Evolutionary conservation across 116 monocot species (phyloP).

Genomic region (Papilionanthe hybrid): DNA sequence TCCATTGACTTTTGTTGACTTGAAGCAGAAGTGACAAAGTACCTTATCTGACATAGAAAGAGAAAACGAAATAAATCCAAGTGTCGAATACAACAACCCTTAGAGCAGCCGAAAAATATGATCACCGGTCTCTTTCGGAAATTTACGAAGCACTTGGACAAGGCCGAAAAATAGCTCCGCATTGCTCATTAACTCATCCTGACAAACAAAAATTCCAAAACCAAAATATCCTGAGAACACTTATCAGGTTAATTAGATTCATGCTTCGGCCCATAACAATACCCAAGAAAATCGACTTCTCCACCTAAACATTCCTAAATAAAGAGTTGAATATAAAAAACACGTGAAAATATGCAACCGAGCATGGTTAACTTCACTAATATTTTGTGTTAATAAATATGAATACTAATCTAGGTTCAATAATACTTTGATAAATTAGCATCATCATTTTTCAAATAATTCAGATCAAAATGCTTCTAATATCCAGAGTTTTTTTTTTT

Average conservation of each 20-base stretch:
- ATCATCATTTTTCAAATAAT: no score
- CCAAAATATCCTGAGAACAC: not conserved
- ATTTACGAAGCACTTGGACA: conserved; percentile 87
- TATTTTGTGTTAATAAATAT: not conserved
- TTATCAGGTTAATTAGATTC: not conserved
- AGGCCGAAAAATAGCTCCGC: conserved; percentile 97
- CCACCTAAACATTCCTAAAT: not conserved
- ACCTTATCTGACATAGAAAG: conserved; percentile 57
- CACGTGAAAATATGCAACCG: not conserved
- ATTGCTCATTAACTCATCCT: conserved; percentile 94
- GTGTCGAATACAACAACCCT: not conserved
- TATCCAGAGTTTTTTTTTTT: no score
- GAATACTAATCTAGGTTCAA: not conserved
- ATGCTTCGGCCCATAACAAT: not conserved
- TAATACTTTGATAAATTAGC: not conserved
- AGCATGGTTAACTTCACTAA: not conserved
- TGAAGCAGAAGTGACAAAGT: conserved; percentile 94
- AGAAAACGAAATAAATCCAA: not conserved
- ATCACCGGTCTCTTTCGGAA: conserved; percentile 95
- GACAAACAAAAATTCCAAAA: conserved; percentile 5
- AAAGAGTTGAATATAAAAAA: not conserved
- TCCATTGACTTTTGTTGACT: conserved; percentile 67
- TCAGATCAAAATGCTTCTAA: no score
- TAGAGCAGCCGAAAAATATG: conserved; percentile 2
- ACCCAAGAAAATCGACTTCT: not conserved